Conservation (phyloP, 805 yeast species). For the Metschnikowia kofuensis region DNA sequence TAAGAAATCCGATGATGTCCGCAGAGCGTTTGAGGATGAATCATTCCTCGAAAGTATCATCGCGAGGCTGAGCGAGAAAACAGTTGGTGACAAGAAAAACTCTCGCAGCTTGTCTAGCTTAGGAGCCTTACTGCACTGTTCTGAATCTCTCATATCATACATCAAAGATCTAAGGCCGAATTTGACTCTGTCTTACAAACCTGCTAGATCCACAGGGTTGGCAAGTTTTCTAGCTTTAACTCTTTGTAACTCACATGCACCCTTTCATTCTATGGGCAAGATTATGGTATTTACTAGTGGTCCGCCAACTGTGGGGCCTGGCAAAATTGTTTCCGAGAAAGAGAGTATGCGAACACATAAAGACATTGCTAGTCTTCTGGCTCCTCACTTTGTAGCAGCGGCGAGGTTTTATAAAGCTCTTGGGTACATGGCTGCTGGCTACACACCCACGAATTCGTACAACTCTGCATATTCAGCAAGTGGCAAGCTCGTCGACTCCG, state of each 20-base stretch:
- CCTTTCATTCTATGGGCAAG: slow-evolving; percentile 25
- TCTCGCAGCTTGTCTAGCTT: not conserved
- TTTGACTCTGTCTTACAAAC: slow-evolving; percentile 26
- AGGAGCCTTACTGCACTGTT: slow-evolving; percentile 8
- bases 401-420: slow-evolving; percentile 29
- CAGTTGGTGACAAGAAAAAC: not conserved
- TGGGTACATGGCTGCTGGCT: slow-evolving; percentile 30
- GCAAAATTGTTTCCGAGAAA: slow-evolving; percentile 25
- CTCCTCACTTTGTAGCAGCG: slow-evolving; percentile 24
- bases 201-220: slow-evolving; percentile 34
- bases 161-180: slow-evolving; percentile 22
- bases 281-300: slow-evolving; percentile 34
- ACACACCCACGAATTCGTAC: slow-evolving; percentile 19
- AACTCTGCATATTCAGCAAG: slow-evolving; percentile 13
- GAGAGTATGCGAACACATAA: slow-evolving; percentile 32
- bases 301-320: slow-evolving; percentile 39
- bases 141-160: slow-evolving; percentile 8
- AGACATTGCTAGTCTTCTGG: slow-evolving; percentile 30
- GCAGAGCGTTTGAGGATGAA: not conserved
- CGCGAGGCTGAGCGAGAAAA: not conserved
- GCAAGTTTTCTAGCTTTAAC: slow-evolving; percentile 27
- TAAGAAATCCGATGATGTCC: not conserved
- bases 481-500: slow-evolving; percentile 24
- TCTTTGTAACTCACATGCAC: slow-evolving; percentile 20
- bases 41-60: not conserved